phyloP scores from a whole-genome alignment of 1,284 basidiomycete genomes.

The Abortiporus biennis region DNA sequence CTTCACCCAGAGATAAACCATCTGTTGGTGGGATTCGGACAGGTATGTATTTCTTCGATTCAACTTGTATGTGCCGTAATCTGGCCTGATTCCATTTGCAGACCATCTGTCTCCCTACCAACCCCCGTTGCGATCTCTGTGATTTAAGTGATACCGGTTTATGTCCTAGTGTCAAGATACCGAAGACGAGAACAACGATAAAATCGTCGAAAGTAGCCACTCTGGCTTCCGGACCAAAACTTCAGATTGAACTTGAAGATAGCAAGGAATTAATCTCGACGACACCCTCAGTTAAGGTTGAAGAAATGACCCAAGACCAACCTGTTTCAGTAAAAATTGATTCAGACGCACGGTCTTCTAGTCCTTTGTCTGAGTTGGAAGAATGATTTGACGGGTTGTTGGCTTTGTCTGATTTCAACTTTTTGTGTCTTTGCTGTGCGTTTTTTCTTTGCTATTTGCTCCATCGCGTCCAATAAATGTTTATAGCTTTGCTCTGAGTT shows the following conservation, averaged over 20 bases:
- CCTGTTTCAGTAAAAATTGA: not conserved
- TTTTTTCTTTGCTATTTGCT: too few relatives aligned
- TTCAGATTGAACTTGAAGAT: slow-evolving; percentile 33
- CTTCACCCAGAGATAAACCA: slow-evolving; percentile 83
- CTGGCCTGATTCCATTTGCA: slow-evolving; percentile 20
- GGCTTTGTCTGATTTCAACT: too few relatives aligned
- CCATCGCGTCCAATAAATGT: too few relatives aligned
- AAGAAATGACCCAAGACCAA: too few relatives aligned
- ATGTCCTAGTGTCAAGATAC: slow-evolving; percentile 53
- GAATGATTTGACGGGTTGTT: too few relatives aligned
- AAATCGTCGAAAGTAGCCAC: slow-evolving; percentile 12
- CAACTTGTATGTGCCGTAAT: slow-evolving; percentile 1
- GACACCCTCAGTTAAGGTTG: too few relatives aligned
- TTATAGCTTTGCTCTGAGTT: too few relatives aligned
- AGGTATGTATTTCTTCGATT: slow-evolving; percentile 40
- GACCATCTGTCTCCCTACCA: slow-evolving; percentile 79
- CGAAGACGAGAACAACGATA: slow-evolving; percentile 17
- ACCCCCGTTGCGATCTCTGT: slow-evolving; percentile 81
- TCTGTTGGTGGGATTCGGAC: slow-evolving; percentile 89
- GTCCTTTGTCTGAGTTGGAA: not conserved
- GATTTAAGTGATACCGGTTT: slow-evolving; percentile 43
- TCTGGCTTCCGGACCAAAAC: slow-evolving; percentile 24
- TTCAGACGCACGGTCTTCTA: not conserved
- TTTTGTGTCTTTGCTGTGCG: too few relatives aligned
- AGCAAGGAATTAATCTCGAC: too few relatives aligned